Conservation (phyloP, 768 basidiomycete genomes). For the Mycena pura region DNA sequence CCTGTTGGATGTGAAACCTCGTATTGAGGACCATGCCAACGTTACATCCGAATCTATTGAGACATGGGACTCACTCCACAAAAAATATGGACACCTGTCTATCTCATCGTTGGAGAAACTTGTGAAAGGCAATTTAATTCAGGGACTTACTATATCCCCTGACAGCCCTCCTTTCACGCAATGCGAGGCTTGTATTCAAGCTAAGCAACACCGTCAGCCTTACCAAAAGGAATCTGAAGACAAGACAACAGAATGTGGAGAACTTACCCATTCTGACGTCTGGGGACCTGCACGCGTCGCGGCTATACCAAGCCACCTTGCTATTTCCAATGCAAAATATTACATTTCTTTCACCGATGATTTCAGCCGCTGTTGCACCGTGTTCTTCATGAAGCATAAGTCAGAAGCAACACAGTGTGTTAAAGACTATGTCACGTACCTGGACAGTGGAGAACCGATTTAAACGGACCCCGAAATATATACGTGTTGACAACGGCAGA, state of each 20-base stretch:
- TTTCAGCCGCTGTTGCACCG: neutral
- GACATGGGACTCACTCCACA: too few relatives aligned
- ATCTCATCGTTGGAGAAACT: too few relatives aligned
- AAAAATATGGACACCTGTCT: too few relatives aligned
- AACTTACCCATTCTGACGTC: slow-evolving; percentile 7
- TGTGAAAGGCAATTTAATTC: neutral
- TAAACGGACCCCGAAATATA: neutral
- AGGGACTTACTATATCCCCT: slow-evolving; percentile 1
- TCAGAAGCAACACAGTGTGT: slow-evolving; percentile 11
- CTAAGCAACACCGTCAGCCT: slow-evolving; percentile 1
- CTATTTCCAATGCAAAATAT: neutral
- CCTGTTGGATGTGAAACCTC: too few relatives aligned
- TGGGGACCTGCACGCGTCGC: slow-evolving; percentile 5
- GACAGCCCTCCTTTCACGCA: slow-evolving; percentile 1
- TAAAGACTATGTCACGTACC: slow-evolving; percentile 1
- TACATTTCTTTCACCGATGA: slow-evolving; percentile 2
- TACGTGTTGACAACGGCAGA: slow-evolving; percentile 6
- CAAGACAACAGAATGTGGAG: slow-evolving; percentile 1
- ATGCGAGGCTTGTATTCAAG: slow-evolving; percentile 9
- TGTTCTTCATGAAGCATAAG: slow-evolving; percentile 7
- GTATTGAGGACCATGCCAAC: too few relatives aligned
- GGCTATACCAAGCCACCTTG: slow-evolving; percentile 5
- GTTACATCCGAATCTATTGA: too few relatives aligned
- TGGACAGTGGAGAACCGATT: neutral
- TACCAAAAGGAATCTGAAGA: slow-evolving; percentile 1